phyloP scores from a whole-genome alignment of 1,139 yeast genomes.

The Suhomyces panamericanus region DNA sequence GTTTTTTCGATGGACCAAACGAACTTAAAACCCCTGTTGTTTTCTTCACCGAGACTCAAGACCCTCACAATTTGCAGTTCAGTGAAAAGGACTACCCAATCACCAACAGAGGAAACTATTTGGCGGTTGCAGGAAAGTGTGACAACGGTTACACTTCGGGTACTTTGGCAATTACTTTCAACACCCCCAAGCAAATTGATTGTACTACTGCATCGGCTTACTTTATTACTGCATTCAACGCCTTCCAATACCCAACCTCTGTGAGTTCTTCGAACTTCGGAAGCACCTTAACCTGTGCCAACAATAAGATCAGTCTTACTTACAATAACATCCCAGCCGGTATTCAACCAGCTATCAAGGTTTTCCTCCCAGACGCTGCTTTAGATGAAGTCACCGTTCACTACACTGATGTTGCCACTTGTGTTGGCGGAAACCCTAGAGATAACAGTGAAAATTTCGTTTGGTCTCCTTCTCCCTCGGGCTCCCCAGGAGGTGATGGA shows the following conservation, averaged over 20 bases:
- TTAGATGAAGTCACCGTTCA: not conserved
- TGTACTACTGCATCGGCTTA: constrained; percentile 24
- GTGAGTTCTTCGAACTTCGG: constrained; percentile 2
- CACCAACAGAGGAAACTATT: too few relatives aligned
- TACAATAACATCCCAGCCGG: constrained; percentile 33
- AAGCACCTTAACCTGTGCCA: constrained; percentile 18
- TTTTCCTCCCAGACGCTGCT: not conserved
- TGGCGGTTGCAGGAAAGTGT: constrained; percentile 24
- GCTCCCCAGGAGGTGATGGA: constrained; percentile 20
- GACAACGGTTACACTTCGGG: constrained; percentile 28
- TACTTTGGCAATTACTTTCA: constrained; percentile 22
- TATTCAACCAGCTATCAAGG: constrained; percentile 29
- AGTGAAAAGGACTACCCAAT: too few relatives aligned
- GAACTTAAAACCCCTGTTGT: constrained; percentile 14
- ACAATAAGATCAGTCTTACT: constrained; percentile 13
- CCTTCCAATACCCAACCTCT: constrained; percentile 23
- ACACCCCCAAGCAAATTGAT: constrained; percentile 17
- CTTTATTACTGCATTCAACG: constrained; percentile 24
- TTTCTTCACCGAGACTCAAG: not conserved
- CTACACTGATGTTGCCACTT: not conserved
- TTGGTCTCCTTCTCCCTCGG: constrained; percentile 12
- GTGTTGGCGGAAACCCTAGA: not conserved
- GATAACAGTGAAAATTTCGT: too few relatives aligned
- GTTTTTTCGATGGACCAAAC: constrained; percentile 28
- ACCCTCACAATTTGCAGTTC: constrained; percentile 15